Evolutionary conservation across 768 basidiomycete species (phyloP), one percentile per base, ranked within the genome.

Genomic region (Tephrocybe sp.): DNA sequence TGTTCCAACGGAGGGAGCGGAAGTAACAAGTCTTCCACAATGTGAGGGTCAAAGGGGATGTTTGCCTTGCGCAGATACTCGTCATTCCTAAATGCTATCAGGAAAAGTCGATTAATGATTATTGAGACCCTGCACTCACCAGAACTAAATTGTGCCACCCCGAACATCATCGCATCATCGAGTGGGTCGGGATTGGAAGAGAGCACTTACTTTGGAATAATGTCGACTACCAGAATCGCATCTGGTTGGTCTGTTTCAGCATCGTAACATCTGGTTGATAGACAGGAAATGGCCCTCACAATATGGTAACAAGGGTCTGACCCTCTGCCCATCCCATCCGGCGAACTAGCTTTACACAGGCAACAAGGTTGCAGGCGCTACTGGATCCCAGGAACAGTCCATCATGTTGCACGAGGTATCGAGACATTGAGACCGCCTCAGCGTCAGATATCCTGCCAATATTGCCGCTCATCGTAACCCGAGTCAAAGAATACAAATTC

Each of bases 311-410:
- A 20, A 98, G 69, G 7, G 74, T 80, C 62, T 88, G 79, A 3
- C 90, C 86, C 4, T 78, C 76, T 24, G 73, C 72, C 85, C 85
- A 88, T 11, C 81, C 79, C 74, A 83, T 76, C 62, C 81, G 80
- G 59, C 84, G 85, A 2, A 80, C 85, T 14, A 95, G 73, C 60
- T 88, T 86, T 40, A 97, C 79, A 58, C 90, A 93, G 1, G 96
- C 90, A n/a, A 97, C 82, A 33, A 99, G 77, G 63, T 98, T 99
- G 65, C 93, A 95, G 0, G 97, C 96, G 61, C 92, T 95, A 53
- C 93, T 96, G 0, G 95, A 98, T 12, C 97, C 97, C 24, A 98
- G 75, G 71, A 95, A 98, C 23, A 99, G 73, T 0, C 97, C 97
- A 58, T 98, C 96, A 49, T 90, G 75, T 44, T 86, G 74, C 3